phyloP scores from a whole-genome alignment of 2,329 filamentous ascomycete genomes.

The Fusarium foetens region DNA sequence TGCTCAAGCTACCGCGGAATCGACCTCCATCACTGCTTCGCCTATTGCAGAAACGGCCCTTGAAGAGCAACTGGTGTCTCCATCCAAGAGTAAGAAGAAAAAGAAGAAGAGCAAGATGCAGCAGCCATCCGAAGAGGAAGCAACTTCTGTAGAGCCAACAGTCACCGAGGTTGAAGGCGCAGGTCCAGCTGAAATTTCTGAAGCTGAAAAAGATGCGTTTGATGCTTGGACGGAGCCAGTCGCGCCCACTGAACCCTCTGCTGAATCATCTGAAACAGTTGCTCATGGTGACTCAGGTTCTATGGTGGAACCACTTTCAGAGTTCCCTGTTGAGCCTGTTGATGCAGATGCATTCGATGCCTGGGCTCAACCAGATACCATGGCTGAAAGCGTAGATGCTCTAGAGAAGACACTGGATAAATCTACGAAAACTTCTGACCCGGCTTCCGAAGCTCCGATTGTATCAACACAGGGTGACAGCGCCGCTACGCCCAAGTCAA shows the following conservation, averaged over 20 bases:
- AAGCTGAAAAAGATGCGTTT: conserved; percentile 26
- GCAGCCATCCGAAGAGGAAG: conserved; percentile 16
- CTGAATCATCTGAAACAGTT: not conserved
- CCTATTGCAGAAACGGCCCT: not conserved
- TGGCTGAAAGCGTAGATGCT: not conserved
- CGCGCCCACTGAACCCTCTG: not conserved
- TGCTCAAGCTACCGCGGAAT: not conserved
- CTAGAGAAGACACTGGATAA: conserved; percentile 9
- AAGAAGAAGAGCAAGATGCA: conserved; percentile 41
- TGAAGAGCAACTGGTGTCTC: conserved; percentile 11
- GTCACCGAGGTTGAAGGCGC: conserved; percentile 1
- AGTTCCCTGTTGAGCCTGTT: not conserved
- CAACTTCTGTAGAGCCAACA: not conserved
- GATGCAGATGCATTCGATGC: conserved; percentile 34
- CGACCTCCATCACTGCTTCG: conserved; percentile 22
- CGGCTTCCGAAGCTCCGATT: conserved; percentile 1
- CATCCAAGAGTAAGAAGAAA: conserved; percentile 40
- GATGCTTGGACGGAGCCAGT: conserved; percentile 31
- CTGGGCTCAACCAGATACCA: conserved; percentile 22
- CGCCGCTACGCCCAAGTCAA: conserved; percentile 22
- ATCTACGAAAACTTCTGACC: conserved; percentile 2
- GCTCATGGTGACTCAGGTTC: not conserved
- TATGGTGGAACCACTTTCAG: not conserved
- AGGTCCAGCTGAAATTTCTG: not conserved
- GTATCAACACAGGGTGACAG: conserved; percentile 21